These are phyloP conservation scores for Rhizophora mangle DNA, from an alignment of 345 rosid genomes.

Conservation along the genomic window DNA sequence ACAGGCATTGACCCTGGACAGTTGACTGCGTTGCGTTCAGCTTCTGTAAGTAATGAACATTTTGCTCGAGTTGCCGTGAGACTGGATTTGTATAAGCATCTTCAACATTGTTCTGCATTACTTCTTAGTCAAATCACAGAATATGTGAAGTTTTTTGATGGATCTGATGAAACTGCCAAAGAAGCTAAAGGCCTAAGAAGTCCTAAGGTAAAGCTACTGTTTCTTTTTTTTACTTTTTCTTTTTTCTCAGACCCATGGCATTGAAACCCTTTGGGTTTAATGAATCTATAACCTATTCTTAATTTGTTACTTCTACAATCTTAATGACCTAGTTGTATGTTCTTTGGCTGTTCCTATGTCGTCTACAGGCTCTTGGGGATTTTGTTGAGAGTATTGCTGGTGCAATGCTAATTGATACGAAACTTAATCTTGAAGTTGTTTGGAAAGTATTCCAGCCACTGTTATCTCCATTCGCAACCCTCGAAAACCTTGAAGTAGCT, in stretches of 20 bases:
- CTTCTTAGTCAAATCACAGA: conserved; percentile 58
- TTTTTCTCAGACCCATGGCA: background rate
- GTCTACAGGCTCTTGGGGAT: conserved; percentile 81
- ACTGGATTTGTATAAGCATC: conserved; percentile 50
- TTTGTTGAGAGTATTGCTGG: conserved; percentile 84
- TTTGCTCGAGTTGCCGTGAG: conserved; percentile 79
- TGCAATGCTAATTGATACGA: conserved; percentile 73
- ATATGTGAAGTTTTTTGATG: conserved; percentile 43
- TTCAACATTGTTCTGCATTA: conserved; percentile 46
- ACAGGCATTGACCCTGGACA: conserved; percentile 69
- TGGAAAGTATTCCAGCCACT: conserved; percentile 77
- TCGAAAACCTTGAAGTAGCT: conserved; percentile 74
- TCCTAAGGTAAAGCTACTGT: conserved; percentile 60
- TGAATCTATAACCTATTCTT: background rate
- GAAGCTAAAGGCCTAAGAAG: conserved; percentile 45
- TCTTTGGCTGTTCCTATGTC: background rate
- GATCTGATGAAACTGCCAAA: conserved; percentile 34
- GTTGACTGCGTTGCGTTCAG: conserved; percentile 86
- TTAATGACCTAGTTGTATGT: background rate
- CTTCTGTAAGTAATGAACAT: conserved; percentile 74
- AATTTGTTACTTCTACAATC: background rate
- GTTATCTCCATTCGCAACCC: conserved; percentile 77
- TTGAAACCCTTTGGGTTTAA: background rate
- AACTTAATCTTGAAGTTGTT: conserved; percentile 61
- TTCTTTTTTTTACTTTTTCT: background rate